These are phyloP conservation scores for Ogataea trehalophila DNA, from an alignment of 805 yeast genomes.

Conservation along the genomic window DNA sequence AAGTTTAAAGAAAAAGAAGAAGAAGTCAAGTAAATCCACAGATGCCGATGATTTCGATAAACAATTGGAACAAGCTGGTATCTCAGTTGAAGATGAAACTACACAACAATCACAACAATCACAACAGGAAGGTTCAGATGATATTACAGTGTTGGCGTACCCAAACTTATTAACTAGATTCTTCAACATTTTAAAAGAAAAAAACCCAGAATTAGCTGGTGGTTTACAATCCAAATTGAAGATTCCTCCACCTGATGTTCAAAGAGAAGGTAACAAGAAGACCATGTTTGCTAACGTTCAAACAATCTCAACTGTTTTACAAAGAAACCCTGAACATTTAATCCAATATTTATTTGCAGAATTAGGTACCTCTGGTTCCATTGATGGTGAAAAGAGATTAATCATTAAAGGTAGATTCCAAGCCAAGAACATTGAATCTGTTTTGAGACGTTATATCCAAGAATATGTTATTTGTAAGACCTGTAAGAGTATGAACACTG, in stretches of 20 bases:
- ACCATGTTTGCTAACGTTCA: conserved; percentile 94
- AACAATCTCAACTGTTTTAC: conserved; percentile 88
- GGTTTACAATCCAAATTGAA: conserved; percentile 91
- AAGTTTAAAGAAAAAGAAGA: conserved; percentile 68
- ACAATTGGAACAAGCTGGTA: conserved; percentile 86
- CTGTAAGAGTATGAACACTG: conserved; percentile 96
- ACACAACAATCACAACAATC: conserved; percentile 2
- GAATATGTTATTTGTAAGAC: conserved; percentile 99
- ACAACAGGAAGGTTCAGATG: conserved; percentile 19
- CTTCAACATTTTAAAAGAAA: conserved; percentile 77
- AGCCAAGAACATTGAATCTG: conserved; percentile 95
- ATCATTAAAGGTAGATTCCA: conserved; percentile 97
- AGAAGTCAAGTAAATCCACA: conserved; percentile 58
- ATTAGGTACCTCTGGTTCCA: conserved; percentile 98
- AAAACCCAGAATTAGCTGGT: conserved; percentile 98
- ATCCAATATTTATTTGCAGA: conserved; percentile 97
- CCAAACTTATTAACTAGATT: conserved; percentile 76
- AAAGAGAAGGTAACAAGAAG: conserved; percentile 96
- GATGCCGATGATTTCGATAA: conserved; percentile 81
- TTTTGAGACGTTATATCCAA: conserved; percentile 89
- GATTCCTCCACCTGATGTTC: conserved; percentile 96
- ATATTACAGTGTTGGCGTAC: conserved; percentile 53
- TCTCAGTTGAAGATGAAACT: conserved; percentile 43
- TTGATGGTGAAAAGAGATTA: conserved; percentile 95
- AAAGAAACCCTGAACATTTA: conserved; percentile 94